Evolutionary conservation across 331 rosid genomes (phyloP), one percentile per base, ranked within the genome.

Genomic region (Arachis monticola): DNA sequence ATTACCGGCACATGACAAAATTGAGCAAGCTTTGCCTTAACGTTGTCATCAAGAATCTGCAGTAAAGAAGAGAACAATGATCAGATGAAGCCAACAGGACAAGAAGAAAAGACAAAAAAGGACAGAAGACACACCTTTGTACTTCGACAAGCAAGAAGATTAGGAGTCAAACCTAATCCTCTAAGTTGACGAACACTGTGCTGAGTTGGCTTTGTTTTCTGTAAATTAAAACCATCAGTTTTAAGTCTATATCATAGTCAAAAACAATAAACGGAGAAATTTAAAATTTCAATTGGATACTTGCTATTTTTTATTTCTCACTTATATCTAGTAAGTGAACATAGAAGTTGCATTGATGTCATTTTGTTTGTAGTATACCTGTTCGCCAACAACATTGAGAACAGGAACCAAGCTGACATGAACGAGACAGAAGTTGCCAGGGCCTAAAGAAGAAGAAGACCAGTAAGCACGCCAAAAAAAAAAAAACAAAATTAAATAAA

Each of bases 151-250:
- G 96, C 97, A 67, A 92, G 93, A 77, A 92, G 85, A 83, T 92
- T 75, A 12, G 96, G 97, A 52, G 86, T 83, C 87, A 92, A 83
- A 67, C 97, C 97, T 73, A 86, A 84, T 79, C 93, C 93, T 83
- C 97, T 85, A 42, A 92, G 97, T 80, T 84, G 93, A 10, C 93
- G 93, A 72, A 92, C 97, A 70, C 97, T 92, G 64, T 89, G 96
- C 83, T 92, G 97, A 79, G 97, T 92, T 65, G 97, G 97, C 79
- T 92, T 92, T 71, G 97, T 92, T 88, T 92, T 92, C 97, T 92
- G 77, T 77, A 86, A 53, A 79, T 73, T 50, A 60, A 75, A 80
- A 32, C 30, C 27, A 65, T 60, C 61, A 56, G 3, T 17, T 35
- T 35, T 67, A 60, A 82, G 80, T 60, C 70, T 55, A 56, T 67